Base-by-base conservation (phyloP, 768 basidiomycete species). In the Lactifluus echinatus region DNA sequence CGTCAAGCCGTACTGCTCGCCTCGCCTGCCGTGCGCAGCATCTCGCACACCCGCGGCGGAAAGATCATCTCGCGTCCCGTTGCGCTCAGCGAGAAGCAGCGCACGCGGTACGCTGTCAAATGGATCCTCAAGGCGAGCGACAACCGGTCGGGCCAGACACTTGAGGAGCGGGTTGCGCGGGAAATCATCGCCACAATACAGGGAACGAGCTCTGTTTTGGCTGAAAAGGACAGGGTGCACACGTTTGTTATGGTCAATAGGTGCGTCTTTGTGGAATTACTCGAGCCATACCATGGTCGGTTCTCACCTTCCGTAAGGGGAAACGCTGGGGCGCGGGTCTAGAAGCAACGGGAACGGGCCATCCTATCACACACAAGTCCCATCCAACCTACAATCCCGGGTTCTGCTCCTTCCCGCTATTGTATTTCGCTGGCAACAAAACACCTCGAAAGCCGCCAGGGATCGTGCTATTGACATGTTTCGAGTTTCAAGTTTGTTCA, bases 11-110 rank as follows among this genome's bases (percentile, higher is more conserved):
- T 96, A 50, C 66, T 78, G 23, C 66, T 76, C 2, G 84, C 82
- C 2, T 77, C 89, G 3, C 94, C 94, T 1, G 80, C 83, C 1
- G 82, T 94, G 26, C 77, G 82, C 24, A 74, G 74, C 47, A 66
- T 81, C 57, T 80, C 77, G 28, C 77, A 82, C 62, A 80, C 80
- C 52, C 75, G 75, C 46, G 81, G 81, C 2, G 79, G 83, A 17
- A 93, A 93, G 71, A 76, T 72, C n/a, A 68, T 83, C 11, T 70
- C 76, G 43, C 80, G 76, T 39, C 93, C 93, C 0, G 72, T 81
- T 12, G 82, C 90, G 1, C 74, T 96, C 55, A 83, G 76, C 51
- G 91, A 93, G 72, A 82, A 87, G 66, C 91, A 93, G 72, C 77
- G 92, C 34, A 79, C 82, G 44, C 77, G 81, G 33, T 78, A 74